These are phyloP conservation scores for Teratosphaeriaceae sp. DNA, from an alignment of 2,329 filamentous ascomycete genomes.

Conservation along the genomic window DNA sequence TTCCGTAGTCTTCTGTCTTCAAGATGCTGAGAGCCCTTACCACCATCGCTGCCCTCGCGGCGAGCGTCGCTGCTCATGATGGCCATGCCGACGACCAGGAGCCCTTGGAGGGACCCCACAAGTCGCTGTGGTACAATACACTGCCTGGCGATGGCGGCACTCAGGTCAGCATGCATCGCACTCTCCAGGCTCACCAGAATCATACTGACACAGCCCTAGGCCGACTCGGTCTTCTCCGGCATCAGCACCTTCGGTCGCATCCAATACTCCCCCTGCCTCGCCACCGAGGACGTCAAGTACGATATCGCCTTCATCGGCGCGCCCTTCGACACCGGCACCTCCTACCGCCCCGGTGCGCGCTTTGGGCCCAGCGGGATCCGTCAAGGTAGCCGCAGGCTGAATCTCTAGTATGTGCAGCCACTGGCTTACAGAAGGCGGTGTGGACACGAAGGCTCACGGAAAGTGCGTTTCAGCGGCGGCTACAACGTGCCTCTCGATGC, in stretches of 20 bases:
- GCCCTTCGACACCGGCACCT: constrained; percentile 76
- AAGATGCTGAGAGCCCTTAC: constrained; percentile 20
- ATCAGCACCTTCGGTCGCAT: constrained; percentile 80
- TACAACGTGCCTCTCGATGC: constrained; percentile 77
- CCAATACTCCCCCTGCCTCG: constrained; percentile 69
- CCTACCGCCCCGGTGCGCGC: constrained; percentile 74
- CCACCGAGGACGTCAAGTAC: constrained; percentile 62
- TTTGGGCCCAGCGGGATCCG: constrained; percentile 81
- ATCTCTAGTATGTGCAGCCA: constrained; percentile 65
- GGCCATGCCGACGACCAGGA: constrained; percentile 49
- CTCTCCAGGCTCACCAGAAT: not conserved
- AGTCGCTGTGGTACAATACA: constrained; percentile 74
- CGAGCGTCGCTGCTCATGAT: constrained; percentile 53
- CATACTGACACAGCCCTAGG: constrained; percentile 42
- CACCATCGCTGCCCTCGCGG: constrained; percentile 31
- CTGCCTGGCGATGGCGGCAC: constrained; percentile 78
- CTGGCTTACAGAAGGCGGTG: constrained; percentile 13
- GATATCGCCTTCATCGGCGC: constrained; percentile 84
- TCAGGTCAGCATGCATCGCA: constrained; percentile 47
- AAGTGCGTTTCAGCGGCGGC: constrained; percentile 60
- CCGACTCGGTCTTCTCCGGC: constrained; percentile 81
- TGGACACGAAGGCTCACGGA: constrained; percentile 41
- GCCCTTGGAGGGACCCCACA: constrained; percentile 60
- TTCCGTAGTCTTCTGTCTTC: not conserved
- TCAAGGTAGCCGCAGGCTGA: constrained; percentile 77